Evolutionary conservation across 1,139 yeast species (phyloP), one percentile per base, ranked within the genome.

Genomic region (Kodamaea sp.): DNA sequence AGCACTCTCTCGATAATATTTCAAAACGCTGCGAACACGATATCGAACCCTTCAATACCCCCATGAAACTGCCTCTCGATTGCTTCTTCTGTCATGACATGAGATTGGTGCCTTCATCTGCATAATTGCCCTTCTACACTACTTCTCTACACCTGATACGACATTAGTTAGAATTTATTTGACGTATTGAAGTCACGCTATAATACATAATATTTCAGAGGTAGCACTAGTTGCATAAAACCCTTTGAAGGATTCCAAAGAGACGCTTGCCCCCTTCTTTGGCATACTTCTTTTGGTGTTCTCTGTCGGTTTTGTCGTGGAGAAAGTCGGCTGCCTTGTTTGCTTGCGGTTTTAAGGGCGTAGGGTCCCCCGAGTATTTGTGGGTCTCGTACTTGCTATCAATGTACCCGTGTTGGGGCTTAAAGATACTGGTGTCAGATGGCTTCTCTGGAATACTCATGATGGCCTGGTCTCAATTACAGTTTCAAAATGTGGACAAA

Each of bases 251-350:
- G 7, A 38, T 16, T 4, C 48, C 43, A 33, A 61, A 56, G 7
- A 59, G 16, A 25, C 39, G 49, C 41, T 47, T 53, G 4, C 58
- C 63, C 4, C 52, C 54, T 34, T 45, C 46, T 40, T 57, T 66
- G 35, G 66, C 72, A 44, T 66, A 66, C 45, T 62, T 58, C 58
- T 64, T 66, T 42, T 59, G 65, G 44, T 66, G 72, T 21, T 60
- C 66, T 28, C 46, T 57, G 46, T 65, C 70, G 11, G 66, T 58
- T 21, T 65, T 57, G 20, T 51, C 47, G 24, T 53, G 45, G 32
- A 64, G 24, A 39, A 62, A 66, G 10, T 51, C 64, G 22, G 50
- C 39, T 4, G 61, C 59, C 38, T 57, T 58, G 32, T 56, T 51
- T 29, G 57, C 63, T 11, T 57, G 37, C 12, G 59, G 59, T 7